Base-by-base conservation (phyloP, 2,329 filamentous ascomycete genomes). In the Fusarium sp. region DNA sequence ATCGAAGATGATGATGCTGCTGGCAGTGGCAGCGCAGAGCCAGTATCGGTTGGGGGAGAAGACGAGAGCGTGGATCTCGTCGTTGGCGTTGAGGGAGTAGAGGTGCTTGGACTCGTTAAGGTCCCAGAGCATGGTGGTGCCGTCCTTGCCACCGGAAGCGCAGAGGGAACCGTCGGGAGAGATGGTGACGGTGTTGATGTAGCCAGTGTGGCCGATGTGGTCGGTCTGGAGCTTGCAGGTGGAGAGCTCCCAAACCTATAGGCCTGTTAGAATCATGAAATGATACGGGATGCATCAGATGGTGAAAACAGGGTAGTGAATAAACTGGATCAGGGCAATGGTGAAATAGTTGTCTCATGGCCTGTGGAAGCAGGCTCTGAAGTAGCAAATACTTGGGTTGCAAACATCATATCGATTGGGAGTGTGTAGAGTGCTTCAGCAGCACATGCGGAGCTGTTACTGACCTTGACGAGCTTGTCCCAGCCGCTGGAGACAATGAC, bases 1-100 rank as follows among this genome's bases (percentile, higher is more conserved):
- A 85, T 99, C 97, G 90, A 99, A 99, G 91, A 99, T 98, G 92
- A 98, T 98, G 92, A 99, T 98, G 91, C 92, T 95, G 89, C 91
- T 94, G 85, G 95, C 91, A 77, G 97, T 99, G 85, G 97, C 97
- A 85, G 97, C 97, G 92, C 97, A 99, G 81, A 99, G 93, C 97
- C 97, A 99, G 95, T 99, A 99, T 87, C 97, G 94, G 95, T 99
- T 99, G 85, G 97, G 97, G 78, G 97, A 98, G 94, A 99, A 99
- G 87, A 98, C 97, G 80, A 99, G 96, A 81, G 97, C 96, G 90
- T 99, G 97, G 91, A 99, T 99, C 93, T 98, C 97, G 87, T 99
- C 96, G 88, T 96, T 97, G 86, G 97, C 97, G 88, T 95, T 97
- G 85, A 99, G 95, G 78, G 96, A 98, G 94, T 99, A 99, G 84